phyloP scores from a whole-genome alignment of 768 basidiomycete species.

The Ramaria rubella region DNA sequence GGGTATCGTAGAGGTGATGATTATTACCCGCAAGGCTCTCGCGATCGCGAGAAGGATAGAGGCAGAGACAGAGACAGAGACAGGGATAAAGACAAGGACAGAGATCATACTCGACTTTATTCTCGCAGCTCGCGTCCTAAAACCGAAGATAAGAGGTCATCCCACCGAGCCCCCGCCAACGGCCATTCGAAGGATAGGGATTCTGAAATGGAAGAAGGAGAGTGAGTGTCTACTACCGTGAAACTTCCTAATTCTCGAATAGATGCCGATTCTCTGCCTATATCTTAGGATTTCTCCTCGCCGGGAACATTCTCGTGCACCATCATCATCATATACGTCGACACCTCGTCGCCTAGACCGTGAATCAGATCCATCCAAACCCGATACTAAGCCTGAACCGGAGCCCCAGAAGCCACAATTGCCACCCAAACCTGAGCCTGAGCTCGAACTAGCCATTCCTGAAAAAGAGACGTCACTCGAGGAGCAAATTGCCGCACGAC shows the following conservation, averaged over 20 bases:
- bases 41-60: slow-evolving; percentile 2
- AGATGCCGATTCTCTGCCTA: slow-evolving; percentile 12
- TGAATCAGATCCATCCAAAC: slow-evolving; percentile 18
- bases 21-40: neutral
- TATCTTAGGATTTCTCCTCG: slow-evolving; percentile 45
- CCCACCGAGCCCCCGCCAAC: neutral
- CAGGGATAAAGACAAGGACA: slow-evolving; percentile 1
- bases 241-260: slow-evolving; percentile 8
- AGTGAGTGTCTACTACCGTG: slow-evolving; percentile 61
- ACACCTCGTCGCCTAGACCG: neutral
- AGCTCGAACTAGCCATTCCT: slow-evolving; percentile 53
- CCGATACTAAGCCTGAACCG: slow-evolving; percentile 19
- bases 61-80: slow-evolving; percentile 1
- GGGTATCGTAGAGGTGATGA: slow-evolving; percentile 6
- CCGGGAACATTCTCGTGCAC: slow-evolving; percentile 23
- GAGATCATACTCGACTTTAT: slow-evolving; percentile 3
- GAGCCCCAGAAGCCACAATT: neutral
- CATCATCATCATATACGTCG: slow-evolving; percentile 12
- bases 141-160: neutral
- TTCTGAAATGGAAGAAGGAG: slow-evolving; percentile 83
- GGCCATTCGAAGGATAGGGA: slow-evolving; percentile 20
- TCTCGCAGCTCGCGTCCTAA: neutral
- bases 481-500: slow-evolving; percentile 56
- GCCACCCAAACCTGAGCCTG: slow-evolving; percentile 35
- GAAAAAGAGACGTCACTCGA: slow-evolving; percentile 44